Percentiles rank a stretch among this genome's conserved stretches.
phyloP scores from a whole-genome alignment of 495 filamentous ascomycete genomes.

The Podospora conica region DNA sequence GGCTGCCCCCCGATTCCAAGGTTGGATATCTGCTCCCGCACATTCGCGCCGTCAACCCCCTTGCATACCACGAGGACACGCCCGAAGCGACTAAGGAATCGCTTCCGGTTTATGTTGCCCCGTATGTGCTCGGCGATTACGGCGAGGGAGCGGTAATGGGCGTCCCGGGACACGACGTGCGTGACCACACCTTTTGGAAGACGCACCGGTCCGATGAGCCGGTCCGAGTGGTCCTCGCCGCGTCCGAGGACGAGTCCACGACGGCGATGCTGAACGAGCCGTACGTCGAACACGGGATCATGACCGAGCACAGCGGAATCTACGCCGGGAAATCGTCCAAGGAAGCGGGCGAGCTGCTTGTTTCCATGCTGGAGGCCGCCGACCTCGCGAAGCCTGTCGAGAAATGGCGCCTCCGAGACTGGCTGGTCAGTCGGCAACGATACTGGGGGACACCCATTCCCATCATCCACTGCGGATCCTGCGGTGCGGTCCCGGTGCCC shows the following conservation, averaged over 20 bases:
- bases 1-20: slow-evolving; percentile 64
- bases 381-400: slow-evolving; percentile 52
- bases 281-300: slow-evolving; percentile 57
- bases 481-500: slow-evolving; percentile 75
- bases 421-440: slow-evolving; percentile 80
- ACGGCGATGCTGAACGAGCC: slow-evolving; percentile 36
- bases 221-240: slow-evolving; percentile 48
- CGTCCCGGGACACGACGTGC: slow-evolving; percentile 74
- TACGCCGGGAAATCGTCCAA: slow-evolving; percentile 55
- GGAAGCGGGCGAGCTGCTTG: slow-evolving; percentile 56
- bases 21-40: slow-evolving; percentile 60
- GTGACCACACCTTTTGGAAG: slow-evolving; percentile 75
- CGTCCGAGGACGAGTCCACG: slow-evolving; percentile 43
- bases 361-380: slow-evolving; percentile 50
- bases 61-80: slow-evolving; percentile 50
- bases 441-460: slow-evolving; percentile 92
- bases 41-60: slow-evolving; percentile 59
- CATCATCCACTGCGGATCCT: slow-evolving; percentile 73
- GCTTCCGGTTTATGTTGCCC: slow-evolving; percentile 72
- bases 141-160: slow-evolving; percentile 91
- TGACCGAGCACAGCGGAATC: slow-evolving; percentile 57
- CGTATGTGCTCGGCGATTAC: slow-evolving; percentile 83
- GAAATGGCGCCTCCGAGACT: slow-evolving; percentile 75
- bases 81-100: slow-evolving; percentile 43
- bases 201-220: slow-evolving; percentile 51